Evolutionary conservation across 805 yeast genomes (phyloP).

Genomic region (Wickerhamomyces canadensis): DNA sequence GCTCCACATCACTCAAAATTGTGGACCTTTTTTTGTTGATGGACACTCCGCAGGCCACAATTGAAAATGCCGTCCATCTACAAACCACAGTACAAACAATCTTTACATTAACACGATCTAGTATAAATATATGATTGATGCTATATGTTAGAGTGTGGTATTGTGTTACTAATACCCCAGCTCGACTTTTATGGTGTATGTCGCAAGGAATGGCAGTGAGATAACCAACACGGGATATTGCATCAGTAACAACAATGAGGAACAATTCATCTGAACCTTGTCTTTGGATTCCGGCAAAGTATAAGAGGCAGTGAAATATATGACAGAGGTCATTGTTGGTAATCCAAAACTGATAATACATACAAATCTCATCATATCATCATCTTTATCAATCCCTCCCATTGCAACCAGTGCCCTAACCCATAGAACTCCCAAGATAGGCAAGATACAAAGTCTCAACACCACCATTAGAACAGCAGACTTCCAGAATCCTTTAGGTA

Average conservation of each 20-base stretch:
- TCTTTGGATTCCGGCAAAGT: conserved; percentile 39
- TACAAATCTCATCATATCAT: conserved; percentile 55
- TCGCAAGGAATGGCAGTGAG: conserved; percentile 5
- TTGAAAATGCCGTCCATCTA: too few species aligned
- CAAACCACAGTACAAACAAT: too few species aligned
- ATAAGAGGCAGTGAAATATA: conserved; percentile 80
- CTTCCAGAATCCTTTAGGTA: conserved; percentile 57
- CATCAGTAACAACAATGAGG: conserved; percentile 2
- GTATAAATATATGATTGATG: too few species aligned
- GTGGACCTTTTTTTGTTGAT: too few species aligned
- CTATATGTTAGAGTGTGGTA: too few species aligned
- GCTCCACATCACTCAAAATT: too few species aligned
- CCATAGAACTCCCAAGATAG: conserved; percentile 71
- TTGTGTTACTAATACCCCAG: conserved; percentile 1
- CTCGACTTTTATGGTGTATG: conserved; percentile 6
- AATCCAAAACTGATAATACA: conserved; percentile 67
- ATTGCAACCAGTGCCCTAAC: conserved; percentile 51
- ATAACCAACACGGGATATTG: conserved; percentile 7
- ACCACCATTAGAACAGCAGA: conserved; percentile 51
- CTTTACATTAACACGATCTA: too few species aligned
- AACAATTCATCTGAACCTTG: conserved; percentile 8
- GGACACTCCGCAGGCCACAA: too few species aligned
- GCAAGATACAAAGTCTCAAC: conserved; percentile 58
- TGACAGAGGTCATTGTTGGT: conserved; percentile 82
- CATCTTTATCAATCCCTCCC: conserved; percentile 52